phyloP scores from a whole-genome alignment of 2,329 filamentous ascomycete genomes.

The Fusarium lateritium region DNA sequence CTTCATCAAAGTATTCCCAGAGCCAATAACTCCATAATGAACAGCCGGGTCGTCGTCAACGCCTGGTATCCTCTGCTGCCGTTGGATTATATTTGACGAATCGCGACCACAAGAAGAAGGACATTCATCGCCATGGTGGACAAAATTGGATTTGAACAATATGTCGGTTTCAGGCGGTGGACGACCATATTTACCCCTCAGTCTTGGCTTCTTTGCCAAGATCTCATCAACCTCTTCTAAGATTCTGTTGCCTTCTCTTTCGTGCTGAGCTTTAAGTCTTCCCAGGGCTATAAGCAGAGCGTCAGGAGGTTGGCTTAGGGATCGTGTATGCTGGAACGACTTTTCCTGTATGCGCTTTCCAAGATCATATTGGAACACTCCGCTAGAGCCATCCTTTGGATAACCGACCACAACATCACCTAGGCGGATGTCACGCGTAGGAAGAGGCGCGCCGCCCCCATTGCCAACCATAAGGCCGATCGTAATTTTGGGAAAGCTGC shows the following conservation, averaged over 20 bases:
- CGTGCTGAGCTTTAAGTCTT: background rate
- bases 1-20: too few species aligned
- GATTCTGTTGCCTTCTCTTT: background rate
- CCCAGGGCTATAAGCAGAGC: background rate
- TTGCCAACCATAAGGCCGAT: slow-evolving; percentile 5
- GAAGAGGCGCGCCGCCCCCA: background rate
- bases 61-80: too few species aligned
- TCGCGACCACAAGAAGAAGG: background rate
- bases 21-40: too few species aligned
- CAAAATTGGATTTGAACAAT: background rate
- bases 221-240: background rate
- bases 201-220: background rate
- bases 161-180: background rate
- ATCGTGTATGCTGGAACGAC: background rate
- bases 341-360: background rate
- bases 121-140: background rate
- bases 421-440: background rate
- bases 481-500: slow-evolving; percentile 3
- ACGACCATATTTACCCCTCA: background rate
- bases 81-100: background rate
- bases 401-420: slow-evolving; percentile 7
- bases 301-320: background rate
- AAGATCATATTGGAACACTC: slow-evolving; percentile 5
- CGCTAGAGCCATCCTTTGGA: background rate
- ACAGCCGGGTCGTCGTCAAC: too few species aligned